Evolutionary conservation across 2,329 filamentous ascomycete species (phyloP).

Genomic region (Venturia aucupariae): DNA sequence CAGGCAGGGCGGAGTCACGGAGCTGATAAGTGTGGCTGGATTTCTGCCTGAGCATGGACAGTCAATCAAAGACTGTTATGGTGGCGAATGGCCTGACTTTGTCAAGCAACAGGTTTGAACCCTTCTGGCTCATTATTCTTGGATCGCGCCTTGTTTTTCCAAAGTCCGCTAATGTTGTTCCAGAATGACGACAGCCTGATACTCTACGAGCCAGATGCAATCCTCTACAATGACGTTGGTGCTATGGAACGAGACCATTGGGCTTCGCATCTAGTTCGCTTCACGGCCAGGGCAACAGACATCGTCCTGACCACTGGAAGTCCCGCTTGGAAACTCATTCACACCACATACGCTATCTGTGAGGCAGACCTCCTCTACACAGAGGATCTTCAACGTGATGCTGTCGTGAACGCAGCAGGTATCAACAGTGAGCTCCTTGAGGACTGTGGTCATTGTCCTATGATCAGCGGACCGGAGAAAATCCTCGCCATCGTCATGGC

Average conservation of each 20-base stretch:
- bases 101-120: slow-evolving; percentile 1
- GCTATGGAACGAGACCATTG: slow-evolving; percentile 5
- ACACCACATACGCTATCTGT: not conserved
- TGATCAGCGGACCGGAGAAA: not conserved
- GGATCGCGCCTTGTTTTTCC: too few species aligned
- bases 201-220: not conserved
- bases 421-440: not conserved
- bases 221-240: slow-evolving; percentile 8
- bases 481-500: not conserved
- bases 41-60: slow-evolving; percentile 1
- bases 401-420: too few species aligned
- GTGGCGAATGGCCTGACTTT: slow-evolving; percentile 7
- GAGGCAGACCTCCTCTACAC: not conserved
- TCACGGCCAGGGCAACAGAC: slow-evolving; percentile 6
- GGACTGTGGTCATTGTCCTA: not conserved
- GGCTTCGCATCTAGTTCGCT: slow-evolving; percentile 7
- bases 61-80: slow-evolving; percentile 1
- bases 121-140: not conserved
- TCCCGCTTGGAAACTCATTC: slow-evolving; percentile 1
- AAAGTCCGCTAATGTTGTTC: not conserved
- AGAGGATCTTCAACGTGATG: not conserved
- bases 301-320: slow-evolving; percentile 1
- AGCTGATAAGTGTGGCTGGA: not conserved
- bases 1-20: slow-evolving; percentile 5
- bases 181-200: not conserved